Percentiles rank a stretch among this genome's conserved stretches.
Evolutionary conservation across 2,329 filamentous ascomycete species (phyloP).

Genomic region (Alternaria hordeiaustralica): DNA sequence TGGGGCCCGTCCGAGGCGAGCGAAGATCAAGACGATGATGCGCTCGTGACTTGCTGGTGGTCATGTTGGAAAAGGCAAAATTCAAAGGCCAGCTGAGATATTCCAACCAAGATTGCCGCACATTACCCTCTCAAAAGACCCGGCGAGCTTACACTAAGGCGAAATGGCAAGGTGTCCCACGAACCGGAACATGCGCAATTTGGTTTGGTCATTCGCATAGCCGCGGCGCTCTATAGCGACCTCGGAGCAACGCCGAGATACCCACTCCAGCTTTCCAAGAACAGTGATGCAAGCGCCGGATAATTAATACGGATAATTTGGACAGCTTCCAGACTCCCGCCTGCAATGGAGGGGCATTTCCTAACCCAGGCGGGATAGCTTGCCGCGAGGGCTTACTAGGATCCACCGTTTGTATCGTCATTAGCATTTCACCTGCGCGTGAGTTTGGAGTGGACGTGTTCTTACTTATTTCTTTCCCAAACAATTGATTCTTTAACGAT

Average conservation of each 20-base stretch:
- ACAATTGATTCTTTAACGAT: background rate
- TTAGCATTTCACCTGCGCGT: conserved; percentile 28
- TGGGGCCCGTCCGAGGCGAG: conserved; percentile 62
- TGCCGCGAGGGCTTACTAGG: conserved; percentile 31
- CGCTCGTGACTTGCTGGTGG: conserved; percentile 72
- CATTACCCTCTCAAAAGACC: conserved; percentile 6
- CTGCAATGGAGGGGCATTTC: conserved; percentile 29
- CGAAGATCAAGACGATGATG: conserved; percentile 55
- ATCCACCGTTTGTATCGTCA: conserved; percentile 37
- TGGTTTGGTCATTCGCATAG: conserved; percentile 20
- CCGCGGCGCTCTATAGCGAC: conserved; percentile 27
- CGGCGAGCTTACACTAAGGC: background rate
- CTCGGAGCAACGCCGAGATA: conserved; percentile 29
- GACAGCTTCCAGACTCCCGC: conserved; percentile 26
- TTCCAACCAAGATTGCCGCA: conserved; percentile 17
- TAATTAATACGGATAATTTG: conserved; percentile 45
- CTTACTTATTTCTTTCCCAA: conserved; percentile 11
- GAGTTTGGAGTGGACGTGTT: conserved; percentile 12
- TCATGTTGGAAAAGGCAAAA: conserved; percentile 61
- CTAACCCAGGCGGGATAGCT: conserved; percentile 36
- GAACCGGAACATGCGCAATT: background rate
- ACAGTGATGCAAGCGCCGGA: conserved; percentile 35
- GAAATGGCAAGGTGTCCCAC: conserved; percentile 6
- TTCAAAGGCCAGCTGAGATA: conserved; percentile 13
- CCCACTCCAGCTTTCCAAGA: conserved; percentile 22